Base-by-base conservation (phyloP, 2,329 filamentous ascomycete species). In the Aspergillus felis region DNA sequence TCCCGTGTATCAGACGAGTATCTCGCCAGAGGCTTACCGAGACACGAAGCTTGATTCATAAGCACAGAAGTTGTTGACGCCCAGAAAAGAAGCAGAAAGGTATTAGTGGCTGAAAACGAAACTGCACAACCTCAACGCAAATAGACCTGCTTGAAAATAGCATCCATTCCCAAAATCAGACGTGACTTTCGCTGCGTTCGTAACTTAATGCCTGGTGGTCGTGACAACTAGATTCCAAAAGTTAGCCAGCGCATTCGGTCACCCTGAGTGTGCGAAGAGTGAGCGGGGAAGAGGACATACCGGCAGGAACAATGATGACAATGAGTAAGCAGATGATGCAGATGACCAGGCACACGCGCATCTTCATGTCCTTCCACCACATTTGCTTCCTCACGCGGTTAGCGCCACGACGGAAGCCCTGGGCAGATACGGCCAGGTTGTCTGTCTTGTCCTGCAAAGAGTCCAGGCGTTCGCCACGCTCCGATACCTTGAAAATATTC, bases 351-450 rank as follows among this genome's bases (percentile, higher is more conserved):
- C 93, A 97, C 83, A 97, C 94, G 77, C 94, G 88, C 94, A 99
- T 99, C 87, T 97, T 97, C 91, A 97, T 96, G 74, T 97, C 93
- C 85, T 97, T 97, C 93, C 92, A 97, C 93, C 93, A 97, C 93
- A 97, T 97, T 61, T 96, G 88, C 83, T 92, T 93, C 77, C 94
- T 87, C 68, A 99, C 93, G 69, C 91, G 84, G 82, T 97, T 99
- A 78, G 95, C 94, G 64, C 94, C 93, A 66, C 92, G 88, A 71
- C 92, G 91, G 85, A 99, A 99, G 62, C 91, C 92, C 76, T 96
- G 92, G 58, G 94, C 93, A 38, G 92, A 96, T 62, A 88, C 86
- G 59, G 92, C 92, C 66, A 99, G 84, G 79, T 96, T 95, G 80
- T 97, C 87, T 57, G 78, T 97, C 84, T 96, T 96, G 77, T 94